phyloP scores from a whole-genome alignment of 257 asterid genomes.

The Solanum raphanifolium region DNA sequence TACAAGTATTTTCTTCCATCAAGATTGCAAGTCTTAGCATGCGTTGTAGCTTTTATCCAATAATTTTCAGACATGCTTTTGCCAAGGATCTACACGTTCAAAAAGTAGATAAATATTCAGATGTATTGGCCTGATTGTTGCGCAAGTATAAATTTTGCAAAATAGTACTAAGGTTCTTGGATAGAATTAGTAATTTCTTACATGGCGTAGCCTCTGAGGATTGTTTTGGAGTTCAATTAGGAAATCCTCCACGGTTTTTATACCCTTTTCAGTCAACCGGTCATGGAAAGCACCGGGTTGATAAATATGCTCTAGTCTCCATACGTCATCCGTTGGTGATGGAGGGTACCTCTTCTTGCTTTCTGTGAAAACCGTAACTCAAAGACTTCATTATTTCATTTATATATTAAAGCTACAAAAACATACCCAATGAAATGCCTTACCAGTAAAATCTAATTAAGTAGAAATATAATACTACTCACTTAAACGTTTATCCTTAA shows the following conservation, averaged over 20 bases:
- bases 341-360: slow-evolving; percentile 11
- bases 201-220: neutral
- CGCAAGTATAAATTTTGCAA: neutral
- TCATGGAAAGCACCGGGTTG: neutral
- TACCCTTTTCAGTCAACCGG: neutral
- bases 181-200: neutral
- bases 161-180: no score
- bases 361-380: neutral
- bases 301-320: slow-evolving; percentile 10
- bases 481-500: slow-evolving; percentile 4
- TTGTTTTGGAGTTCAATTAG: neutral
- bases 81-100: slow-evolving; percentile 17
- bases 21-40: slow-evolving; percentile 30
- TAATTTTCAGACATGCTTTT: neutral
- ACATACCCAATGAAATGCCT: no score
- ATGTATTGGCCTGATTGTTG: neutral
- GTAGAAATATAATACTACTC: neutral
- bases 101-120: no score
- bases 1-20: slow-evolving; percentile 4
- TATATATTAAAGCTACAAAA: neutral
- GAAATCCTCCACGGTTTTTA: slow-evolving; percentile 10
- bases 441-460: no score
- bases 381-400: neutral
- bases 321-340: slow-evolving; percentile 9
- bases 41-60: slow-evolving; percentile 24